Evolutionary conservation across 108 stramenopile species (phyloP).

Genomic region (Fragilaria radians): DNA sequence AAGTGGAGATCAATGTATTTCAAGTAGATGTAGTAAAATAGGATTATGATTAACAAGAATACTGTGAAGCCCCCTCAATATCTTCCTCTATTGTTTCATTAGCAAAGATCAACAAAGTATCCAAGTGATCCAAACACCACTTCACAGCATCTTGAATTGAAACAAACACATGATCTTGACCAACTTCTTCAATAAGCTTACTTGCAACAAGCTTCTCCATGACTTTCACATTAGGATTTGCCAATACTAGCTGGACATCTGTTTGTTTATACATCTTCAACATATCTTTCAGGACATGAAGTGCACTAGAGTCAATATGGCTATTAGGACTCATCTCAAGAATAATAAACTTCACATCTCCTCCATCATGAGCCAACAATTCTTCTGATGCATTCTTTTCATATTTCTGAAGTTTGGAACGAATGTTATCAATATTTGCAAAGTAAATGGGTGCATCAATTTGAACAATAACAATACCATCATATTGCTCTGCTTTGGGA

Average conservation of each 20-base stretch:
- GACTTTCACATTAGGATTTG: slow-evolving; percentile 27
- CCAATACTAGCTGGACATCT: slow-evolving; percentile 29
- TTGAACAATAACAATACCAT: slow-evolving; percentile 48
- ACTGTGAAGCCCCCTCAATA: too few relatives aligned
- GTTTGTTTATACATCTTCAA: slow-evolving; percentile 12
- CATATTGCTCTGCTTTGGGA: slow-evolving; percentile 33
- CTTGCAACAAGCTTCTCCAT: slow-evolving; percentile 21
- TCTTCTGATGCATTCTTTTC: slow-evolving; percentile 10
- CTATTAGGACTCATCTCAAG: slow-evolving; percentile 39
- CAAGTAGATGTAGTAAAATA: too few relatives aligned
- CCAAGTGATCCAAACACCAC: slow-evolving; percentile 26
- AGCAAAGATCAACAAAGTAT: slow-evolving; percentile 4
- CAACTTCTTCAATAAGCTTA: slow-evolving; percentile 24
- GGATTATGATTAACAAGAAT: too few relatives aligned
- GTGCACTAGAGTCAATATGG: slow-evolving; percentile 41
- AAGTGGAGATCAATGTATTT: too few relatives aligned
- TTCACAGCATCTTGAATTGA: slow-evolving; percentile 36
- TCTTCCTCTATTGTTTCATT: not conserved
- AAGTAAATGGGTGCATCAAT: slow-evolving; percentile 65
- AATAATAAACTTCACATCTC: slow-evolving; percentile 24
- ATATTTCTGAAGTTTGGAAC: slow-evolving; percentile 33
- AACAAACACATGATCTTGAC: slow-evolving; percentile 30
- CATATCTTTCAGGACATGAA: slow-evolving; percentile 40
- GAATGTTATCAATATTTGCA: slow-evolving; percentile 47
- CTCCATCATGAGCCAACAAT: not conserved